phyloP scores from a whole-genome alignment of 768 basidiomycete species.

The Galerina sulciceps region DNA sequence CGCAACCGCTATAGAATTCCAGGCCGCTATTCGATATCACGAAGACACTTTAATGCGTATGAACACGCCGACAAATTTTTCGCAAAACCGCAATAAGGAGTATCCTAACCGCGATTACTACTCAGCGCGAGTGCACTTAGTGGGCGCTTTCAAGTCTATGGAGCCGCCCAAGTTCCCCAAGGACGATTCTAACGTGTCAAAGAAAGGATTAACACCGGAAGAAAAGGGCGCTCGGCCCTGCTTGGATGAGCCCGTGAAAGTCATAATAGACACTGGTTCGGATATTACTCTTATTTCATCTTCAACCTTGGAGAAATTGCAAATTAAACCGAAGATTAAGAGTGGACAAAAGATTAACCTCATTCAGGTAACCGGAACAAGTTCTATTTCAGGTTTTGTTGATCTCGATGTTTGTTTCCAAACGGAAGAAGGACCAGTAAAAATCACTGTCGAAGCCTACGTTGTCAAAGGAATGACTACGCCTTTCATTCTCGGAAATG shows the following conservation, averaged over 20 bases:
- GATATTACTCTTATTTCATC: slow-evolving; percentile 39
- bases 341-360: slow-evolving; percentile 32
- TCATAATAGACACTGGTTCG: slow-evolving; percentile 35
- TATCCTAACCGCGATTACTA: no score
- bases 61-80: no score
- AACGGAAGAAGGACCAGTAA: slow-evolving; percentile 23
- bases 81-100: no score
- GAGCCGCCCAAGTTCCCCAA: no score
- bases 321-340: slow-evolving; percentile 16
- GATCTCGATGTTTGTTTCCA: slow-evolving; percentile 27
- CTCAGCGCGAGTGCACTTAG: no score
- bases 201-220: no score
- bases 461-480: slow-evolving; percentile 33
- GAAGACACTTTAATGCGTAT: slow-evolving; percentile 22
- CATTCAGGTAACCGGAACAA: slow-evolving; percentile 34
- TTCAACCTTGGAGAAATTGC: slow-evolving; percentile 2
- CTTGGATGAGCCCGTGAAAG: not conserved
- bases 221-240: no score
- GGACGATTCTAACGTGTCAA: no score
- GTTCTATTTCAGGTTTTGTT: slow-evolving; percentile 30
- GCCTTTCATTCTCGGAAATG: slow-evolving; percentile 35
- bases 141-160: no score
- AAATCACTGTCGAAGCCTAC: slow-evolving; percentile 31
- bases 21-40: slow-evolving; percentile 24
- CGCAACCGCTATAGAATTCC: slow-evolving; percentile 20